Percentiles rank a stretch among this genome's conserved stretches.
These are phyloP conservation scores for Saccharomyces paradoxus DNA, from an alignment of 805 yeast species.

Conservation along the genomic window DNA sequence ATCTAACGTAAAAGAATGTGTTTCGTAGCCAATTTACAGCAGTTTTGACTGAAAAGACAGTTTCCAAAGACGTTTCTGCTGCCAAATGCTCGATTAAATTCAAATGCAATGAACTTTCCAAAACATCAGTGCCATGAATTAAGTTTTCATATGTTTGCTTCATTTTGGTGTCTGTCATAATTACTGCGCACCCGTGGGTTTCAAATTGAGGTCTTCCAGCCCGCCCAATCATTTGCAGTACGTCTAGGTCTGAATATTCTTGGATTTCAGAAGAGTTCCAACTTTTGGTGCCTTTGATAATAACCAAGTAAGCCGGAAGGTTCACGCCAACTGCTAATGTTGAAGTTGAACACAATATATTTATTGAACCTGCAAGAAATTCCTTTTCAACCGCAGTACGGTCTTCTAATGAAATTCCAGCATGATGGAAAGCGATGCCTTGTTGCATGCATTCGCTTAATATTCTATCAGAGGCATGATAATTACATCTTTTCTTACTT, in stretches of 20 bases:
- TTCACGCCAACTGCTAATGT: conserved; percentile 57
- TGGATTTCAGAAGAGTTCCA: conserved; percentile 43
- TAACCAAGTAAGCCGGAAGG: conserved; percentile 51
- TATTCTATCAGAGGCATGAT: conserved; percentile 7
- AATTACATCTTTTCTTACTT: neutral
- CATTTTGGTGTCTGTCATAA: conserved; percentile 36
- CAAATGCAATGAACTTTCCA: conserved; percentile 41
- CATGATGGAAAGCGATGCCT: conserved; percentile 52
- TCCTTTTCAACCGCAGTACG: conserved; percentile 38
- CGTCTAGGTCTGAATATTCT: conserved; percentile 49
- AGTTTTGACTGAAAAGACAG: conserved; percentile 31
- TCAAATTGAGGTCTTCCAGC: conserved; percentile 59
- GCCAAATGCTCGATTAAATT: conserved; percentile 35
- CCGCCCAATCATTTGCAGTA: conserved; percentile 57
- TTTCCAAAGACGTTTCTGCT: conserved; percentile 38
- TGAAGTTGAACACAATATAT: conserved; percentile 47
- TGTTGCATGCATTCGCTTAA: conserved; percentile 9
- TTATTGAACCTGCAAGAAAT: conserved; percentile 37
- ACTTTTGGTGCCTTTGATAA: conserved; percentile 55
- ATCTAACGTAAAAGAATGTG: conserved; percentile 44
- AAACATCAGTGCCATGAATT: conserved; percentile 34
- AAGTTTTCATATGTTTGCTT: conserved; percentile 35
- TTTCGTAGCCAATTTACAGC: conserved; percentile 41
- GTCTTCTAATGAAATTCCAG: conserved; percentile 45
- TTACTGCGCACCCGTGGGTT: conserved; percentile 39